Evolutionary conservation across 2,329 filamentous ascomycete species (phyloP).

Genomic region (Aspergillus fischeri): DNA sequence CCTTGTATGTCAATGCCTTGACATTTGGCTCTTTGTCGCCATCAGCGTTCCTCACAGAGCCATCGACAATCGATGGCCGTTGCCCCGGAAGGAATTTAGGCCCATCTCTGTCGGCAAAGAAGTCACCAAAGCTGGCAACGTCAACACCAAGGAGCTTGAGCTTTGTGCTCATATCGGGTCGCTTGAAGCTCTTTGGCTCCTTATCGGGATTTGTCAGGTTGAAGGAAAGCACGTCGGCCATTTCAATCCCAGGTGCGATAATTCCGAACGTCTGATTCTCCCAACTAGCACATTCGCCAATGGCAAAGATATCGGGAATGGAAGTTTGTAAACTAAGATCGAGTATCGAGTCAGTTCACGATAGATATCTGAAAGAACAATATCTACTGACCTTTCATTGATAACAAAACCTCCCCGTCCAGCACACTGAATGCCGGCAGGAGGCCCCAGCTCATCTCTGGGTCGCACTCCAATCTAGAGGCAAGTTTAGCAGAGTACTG

Average conservation of each 20-base stretch:
- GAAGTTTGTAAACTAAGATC: conserved; percentile 60
- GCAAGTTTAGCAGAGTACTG: conserved; percentile 1
- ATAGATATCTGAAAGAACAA: not conserved
- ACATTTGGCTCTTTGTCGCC: conserved; percentile 54
- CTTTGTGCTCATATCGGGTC: conserved; percentile 86
- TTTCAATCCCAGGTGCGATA: conserved; percentile 85
- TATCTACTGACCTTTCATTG: conserved; percentile 31
- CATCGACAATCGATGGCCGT: conserved; percentile 33
- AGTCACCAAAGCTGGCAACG: conserved; percentile 89
- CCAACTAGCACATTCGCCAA: conserved; percentile 91
- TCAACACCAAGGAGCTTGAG: conserved; percentile 85
- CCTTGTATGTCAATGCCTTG: conserved; percentile 82
- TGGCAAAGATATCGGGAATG: conserved; percentile 70
- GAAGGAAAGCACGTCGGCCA: conserved; percentile 87
- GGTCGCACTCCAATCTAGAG: conserved; percentile 70
- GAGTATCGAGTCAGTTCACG: not conserved
- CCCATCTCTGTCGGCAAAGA: conserved; percentile 83
- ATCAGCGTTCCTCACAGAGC: conserved; percentile 39
- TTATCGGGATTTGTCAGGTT: conserved; percentile 81
- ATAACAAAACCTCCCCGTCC: conserved; percentile 68
- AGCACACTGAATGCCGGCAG: conserved; percentile 67
- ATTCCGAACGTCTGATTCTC: conserved; percentile 81
- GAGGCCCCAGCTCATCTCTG: conserved; percentile 69
- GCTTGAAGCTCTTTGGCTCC: conserved; percentile 65
- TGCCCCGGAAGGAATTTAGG: conserved; percentile 68